These are phyloP conservation scores for Chlamydomonas incerta DNA, from an alignment of 139 green algal genomes.

Conservation along the genomic window DNA sequence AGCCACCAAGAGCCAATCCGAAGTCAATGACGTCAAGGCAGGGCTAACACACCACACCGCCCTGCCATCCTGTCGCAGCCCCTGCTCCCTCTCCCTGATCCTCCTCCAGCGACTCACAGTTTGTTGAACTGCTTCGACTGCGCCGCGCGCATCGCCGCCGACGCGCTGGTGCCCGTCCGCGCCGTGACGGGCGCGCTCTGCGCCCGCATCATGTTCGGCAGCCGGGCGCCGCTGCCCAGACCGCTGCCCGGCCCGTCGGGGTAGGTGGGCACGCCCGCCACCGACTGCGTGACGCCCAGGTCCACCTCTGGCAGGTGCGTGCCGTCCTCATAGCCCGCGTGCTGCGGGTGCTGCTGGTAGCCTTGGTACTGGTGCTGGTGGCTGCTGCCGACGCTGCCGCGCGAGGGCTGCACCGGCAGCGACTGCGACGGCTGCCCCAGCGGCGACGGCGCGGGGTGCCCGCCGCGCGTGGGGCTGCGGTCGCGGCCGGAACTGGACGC, in stretches of 20 bases:
- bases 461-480: background rate
- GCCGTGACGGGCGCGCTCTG: background rate
- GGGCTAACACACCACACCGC: too few species aligned
- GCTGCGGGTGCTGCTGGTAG: too few species aligned
- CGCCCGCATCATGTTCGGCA: background rate
- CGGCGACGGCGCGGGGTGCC: background rate
- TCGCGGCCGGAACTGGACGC: background rate
- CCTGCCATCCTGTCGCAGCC: too few species aligned
- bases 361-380: background rate
- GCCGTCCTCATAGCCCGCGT: too few species aligned
- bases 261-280: too few species aligned
- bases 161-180: background rate
- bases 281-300: too few species aligned
- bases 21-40: too few species aligned
- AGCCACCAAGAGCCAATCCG: too few species aligned
- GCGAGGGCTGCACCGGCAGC: background rate
- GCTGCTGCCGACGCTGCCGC: background rate
- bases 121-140: constrained; percentile 33
- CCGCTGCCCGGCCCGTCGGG: too few species aligned
- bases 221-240: background rate
- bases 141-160: background rate
- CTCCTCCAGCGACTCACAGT: constrained; percentile 26
- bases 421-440: background rate
- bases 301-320: too few species aligned
- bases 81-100: too few species aligned